These are phyloP conservation scores for Halophytophthora polymorphica DNA, from an alignment of 352 stramenopile species.

Conservation along the genomic window DNA sequence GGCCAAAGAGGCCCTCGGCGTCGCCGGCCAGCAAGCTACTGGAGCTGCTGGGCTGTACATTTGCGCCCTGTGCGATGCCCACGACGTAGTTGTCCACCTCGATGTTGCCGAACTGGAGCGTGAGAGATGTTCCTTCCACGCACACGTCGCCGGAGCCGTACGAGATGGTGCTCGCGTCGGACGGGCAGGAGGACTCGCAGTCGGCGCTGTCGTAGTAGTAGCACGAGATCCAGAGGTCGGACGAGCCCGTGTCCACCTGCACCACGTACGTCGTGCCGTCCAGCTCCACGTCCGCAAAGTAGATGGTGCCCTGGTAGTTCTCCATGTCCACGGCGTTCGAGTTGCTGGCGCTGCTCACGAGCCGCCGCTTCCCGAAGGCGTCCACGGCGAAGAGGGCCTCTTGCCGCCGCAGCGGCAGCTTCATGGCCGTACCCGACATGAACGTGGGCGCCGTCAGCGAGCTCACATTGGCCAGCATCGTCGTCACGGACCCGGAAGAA, in stretches of 20 bases:
- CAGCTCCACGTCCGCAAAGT: slow-evolving; percentile 58
- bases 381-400: slow-evolving; percentile 5
- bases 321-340: slow-evolving; percentile 35
- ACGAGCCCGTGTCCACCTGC: slow-evolving; percentile 74
- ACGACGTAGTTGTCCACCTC: slow-evolving; percentile 47
- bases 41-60: slow-evolving; percentile 38
- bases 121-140: slow-evolving; percentile 35
- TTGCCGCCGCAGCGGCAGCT: slow-evolving; percentile 18
- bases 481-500: no score
- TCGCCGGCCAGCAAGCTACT: slow-evolving; percentile 38
- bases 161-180: slow-evolving; percentile 33
- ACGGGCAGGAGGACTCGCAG: slow-evolving; percentile 47
- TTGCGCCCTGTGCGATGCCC: slow-evolving; percentile 47
- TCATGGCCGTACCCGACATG: slow-evolving; percentile 1
- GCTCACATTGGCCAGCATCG: not conserved
- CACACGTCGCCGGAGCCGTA: slow-evolving; percentile 72
- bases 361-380: slow-evolving; percentile 15
- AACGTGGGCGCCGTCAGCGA: slow-evolving; percentile 5
- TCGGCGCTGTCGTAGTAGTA: slow-evolving; percentile 37
- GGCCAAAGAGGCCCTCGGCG: slow-evolving; percentile 59
- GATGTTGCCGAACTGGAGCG: slow-evolving; percentile 47
- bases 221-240: slow-evolving; percentile 76
- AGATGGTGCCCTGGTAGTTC: slow-evolving; percentile 63
- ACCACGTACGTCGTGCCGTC: slow-evolving; percentile 39
- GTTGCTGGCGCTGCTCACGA: slow-evolving; percentile 27